Evolutionary conservation across 768 basidiomycete genomes (phyloP), one percentile per base, ranked within the genome.

Genomic region (Lentinus tigrinus): DNA sequence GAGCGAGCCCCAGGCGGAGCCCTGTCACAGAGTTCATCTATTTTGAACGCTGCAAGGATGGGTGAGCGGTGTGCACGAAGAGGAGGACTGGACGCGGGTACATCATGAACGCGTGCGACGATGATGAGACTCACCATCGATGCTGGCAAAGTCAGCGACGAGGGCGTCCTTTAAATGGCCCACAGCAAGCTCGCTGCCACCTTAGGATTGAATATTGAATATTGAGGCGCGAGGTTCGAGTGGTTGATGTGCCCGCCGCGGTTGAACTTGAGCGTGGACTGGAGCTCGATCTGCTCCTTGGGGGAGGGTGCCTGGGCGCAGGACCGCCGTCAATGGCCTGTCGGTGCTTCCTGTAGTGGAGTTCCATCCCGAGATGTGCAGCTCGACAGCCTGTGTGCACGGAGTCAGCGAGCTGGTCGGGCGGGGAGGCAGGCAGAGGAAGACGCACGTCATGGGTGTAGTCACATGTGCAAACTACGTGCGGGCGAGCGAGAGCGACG

Each of bases 181-280:
- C 26, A 78, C 78, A 5, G 69, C 69, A 36, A 93, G 77, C 65
- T 83, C 78, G 10, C 91, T 90, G 40, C 89, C 90, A 9, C 80
- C 82, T 40, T 71, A 71, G 50, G 74, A 74, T 21, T n/a, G n/a
- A n/a, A n/a, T n/a, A n/a, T n/a, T n/a, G n/a, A n/a, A n/a, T n/a
- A n/a, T n/a, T 75, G 72, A 3, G 97, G 96, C 0, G 94, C 89
- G 63, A 99, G 28, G 84, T 75, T 96, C 98, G 94, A 85, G 74
- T 96, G 95, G 74, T 97, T 97, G 71, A 95, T 93, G 69, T 95
- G 93, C 3, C 93, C 93, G 67, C 95, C 95, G n/a, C 95, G 95
- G 72, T 97, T 96, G 76, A 98, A 99, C 77, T 94, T 97, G 70
- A 99, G 78, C 9, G 95, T 94, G 14, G 89, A 77, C 73, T 98